These are phyloP conservation scores for Calonectria crousiana DNA, from an alignment of 2,329 filamentous ascomycete genomes.

Conservation along the genomic window DNA sequence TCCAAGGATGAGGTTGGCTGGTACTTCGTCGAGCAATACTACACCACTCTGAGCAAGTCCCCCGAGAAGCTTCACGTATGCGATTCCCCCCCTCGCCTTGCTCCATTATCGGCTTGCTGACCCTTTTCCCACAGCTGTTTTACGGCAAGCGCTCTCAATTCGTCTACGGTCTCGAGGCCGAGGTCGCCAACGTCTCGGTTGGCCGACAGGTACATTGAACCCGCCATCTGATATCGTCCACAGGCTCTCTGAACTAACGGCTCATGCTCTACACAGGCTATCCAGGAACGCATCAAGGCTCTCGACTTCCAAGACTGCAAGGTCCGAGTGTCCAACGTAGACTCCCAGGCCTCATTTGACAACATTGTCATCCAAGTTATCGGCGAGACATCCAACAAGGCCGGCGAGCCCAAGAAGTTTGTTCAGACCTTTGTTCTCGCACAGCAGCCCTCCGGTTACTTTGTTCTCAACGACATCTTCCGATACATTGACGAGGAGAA, in stretches of 20 bases:
- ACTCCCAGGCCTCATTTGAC: conserved; percentile 91
- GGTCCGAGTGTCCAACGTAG: conserved; percentile 97
- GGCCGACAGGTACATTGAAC: conserved; percentile 77
- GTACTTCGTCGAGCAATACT: conserved; percentile 99
- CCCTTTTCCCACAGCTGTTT: conserved; percentile 73
- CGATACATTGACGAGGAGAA: conserved; percentile 89
- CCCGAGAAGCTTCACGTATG: conserved; percentile 90
- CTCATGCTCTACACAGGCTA: conserved; percentile 70
- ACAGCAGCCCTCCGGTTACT: conserved; percentile 96
- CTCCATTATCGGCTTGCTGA: conserved; percentile 20
- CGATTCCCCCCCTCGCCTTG: conserved; percentile 26
- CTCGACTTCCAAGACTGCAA: conserved; percentile 98
- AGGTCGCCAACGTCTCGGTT: conserved; percentile 86
- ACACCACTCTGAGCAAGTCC: conserved; percentile 94
- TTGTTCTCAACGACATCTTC: conserved; percentile 98
- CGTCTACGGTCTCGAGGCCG: conserved; percentile 91
- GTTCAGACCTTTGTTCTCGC: conserved; percentile 98
- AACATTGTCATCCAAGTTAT: conserved; percentile 99
- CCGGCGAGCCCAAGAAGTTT: conserved; percentile 92
- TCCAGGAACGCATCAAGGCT: conserved; percentile 93
- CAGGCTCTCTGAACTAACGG: conserved; percentile 24
- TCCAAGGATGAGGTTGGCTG: conserved; percentile 96
- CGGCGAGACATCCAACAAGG: conserved; percentile 96
- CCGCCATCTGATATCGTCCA: not conserved
- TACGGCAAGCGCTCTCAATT: conserved; percentile 97